Percentiles rank a stretch among this genome's conserved stretches.
Evolutionary conservation across 768 basidiomycete genomes (phyloP).

Genomic region (Calocybe cyanea): DNA sequence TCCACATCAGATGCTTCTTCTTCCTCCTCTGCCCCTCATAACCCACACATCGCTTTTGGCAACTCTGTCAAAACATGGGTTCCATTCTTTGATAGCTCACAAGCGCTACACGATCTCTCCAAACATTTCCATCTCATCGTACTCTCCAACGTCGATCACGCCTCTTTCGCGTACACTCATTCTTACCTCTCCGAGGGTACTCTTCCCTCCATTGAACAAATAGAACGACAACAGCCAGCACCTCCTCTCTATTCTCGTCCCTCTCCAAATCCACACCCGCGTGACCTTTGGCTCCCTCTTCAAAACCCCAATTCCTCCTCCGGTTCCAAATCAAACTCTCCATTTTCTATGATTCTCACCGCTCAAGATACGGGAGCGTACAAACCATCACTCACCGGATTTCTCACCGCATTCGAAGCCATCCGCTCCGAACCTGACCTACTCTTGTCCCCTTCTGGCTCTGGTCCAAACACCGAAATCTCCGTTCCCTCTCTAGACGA

Average conservation of each 20-base stretch:
- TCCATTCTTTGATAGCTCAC: conserved; percentile 62
- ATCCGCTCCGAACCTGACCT: conserved; percentile 36
- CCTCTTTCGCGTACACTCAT: conserved; percentile 60
- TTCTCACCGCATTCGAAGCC: conserved; percentile 44
- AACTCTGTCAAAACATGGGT: conserved; percentile 59
- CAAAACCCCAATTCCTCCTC: conserved; percentile 32
- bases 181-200: conserved; percentile 44
- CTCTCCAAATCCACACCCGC: conserved; percentile 27
- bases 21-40: conserved; percentile 6
- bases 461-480: conserved; percentile 12
- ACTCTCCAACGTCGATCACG: conserved; percentile 71
- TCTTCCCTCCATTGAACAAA: conserved; percentile 9
- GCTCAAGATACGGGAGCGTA: conserved; percentile 73
- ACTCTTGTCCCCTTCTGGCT: conserved; percentile 22
- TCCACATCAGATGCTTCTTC: conserved; percentile 18
- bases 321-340: too few relatives aligned
- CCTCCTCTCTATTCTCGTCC: conserved; percentile 26
- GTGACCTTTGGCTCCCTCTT: conserved; percentile 42
- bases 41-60: conserved; percentile 49
- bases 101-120: conserved; percentile 56
- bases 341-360: conserved; percentile 65
- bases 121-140: conserved; percentile 66
- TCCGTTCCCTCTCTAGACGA: conserved; percentile 20
- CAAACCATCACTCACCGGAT: conserved; percentile 61
- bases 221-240: conserved; percentile 4